A percentile compares a stretch with the other conserved stretches of the same genome.
phyloP scores from a whole-genome alignment of 1,139 yeast genomes.

The Chernovozyma aurita region DNA sequence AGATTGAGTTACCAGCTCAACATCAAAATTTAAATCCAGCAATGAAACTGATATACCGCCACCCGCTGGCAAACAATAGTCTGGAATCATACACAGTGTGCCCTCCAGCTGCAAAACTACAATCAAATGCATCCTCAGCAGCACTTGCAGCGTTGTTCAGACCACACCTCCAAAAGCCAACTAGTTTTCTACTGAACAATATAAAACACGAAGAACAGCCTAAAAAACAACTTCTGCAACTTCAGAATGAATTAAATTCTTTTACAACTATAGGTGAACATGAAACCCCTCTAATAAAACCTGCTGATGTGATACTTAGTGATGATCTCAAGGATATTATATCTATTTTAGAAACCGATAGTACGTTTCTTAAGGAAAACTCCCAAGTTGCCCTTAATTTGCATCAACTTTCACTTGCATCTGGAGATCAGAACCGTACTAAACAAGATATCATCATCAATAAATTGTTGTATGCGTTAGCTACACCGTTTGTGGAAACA shows the following conservation, averaged over 20 bases:
- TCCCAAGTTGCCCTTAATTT: conserved; percentile 48
- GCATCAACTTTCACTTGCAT: conserved; percentile 51
- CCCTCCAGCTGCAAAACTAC: conserved; percentile 17
- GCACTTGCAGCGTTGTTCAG: conserved; percentile 58
- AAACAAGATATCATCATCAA: conserved; percentile 45
- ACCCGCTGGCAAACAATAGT: conserved; percentile 18
- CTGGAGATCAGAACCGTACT: conserved; percentile 19
- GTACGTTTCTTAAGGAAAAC: conserved; percentile 22
- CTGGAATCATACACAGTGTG: conserved; percentile 15
- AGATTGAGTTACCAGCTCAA: neutral
- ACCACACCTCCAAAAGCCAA: conserved; percentile 30
- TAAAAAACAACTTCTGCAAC: neutral
- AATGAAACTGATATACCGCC: conserved; percentile 8
- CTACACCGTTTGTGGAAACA: conserved; percentile 69
- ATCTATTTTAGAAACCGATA: conserved; percentile 35
- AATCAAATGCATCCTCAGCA: conserved; percentile 57
- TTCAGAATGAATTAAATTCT: conserved; percentile 1
- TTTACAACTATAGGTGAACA: neutral
- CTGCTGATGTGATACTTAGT: conserved; percentile 4
- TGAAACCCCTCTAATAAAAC: neutral
- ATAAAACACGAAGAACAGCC: neutral
- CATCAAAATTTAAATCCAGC: neutral
- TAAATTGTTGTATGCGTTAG: conserved; percentile 59
- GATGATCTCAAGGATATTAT: conserved; percentile 44
- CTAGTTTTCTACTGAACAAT: neutral